Conservation (phyloP, 2,329 filamentous ascomycete genomes). For the Neonectria sp. region DNA sequence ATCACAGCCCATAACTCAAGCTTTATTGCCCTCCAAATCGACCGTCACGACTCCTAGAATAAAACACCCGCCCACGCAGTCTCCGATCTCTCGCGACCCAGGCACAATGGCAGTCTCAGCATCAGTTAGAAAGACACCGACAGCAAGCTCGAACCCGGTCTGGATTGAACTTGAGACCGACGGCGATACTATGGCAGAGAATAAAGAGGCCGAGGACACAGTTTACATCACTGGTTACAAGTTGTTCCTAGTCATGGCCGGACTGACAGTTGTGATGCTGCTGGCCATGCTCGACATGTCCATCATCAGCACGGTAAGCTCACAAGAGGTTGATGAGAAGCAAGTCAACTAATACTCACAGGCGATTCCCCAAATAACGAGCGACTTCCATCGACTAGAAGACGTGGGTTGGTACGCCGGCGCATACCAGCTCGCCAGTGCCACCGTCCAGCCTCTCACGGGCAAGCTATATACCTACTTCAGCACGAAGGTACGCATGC, state of each 20-base stretch:
- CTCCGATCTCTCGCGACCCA: no score
- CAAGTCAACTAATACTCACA: conserved; percentile 33
- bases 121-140: no score
- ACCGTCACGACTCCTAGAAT: no score
- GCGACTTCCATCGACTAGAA: conserved; percentile 61
- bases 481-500: conserved; percentile 53
- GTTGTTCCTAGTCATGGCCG: conserved; percentile 49
- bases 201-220: no score
- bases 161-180: no score
- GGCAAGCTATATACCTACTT: conserved; percentile 51
- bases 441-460: conserved; percentile 18
- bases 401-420: conserved; percentile 70
- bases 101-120: no score
- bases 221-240: conserved; percentile 43
- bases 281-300: conserved; percentile 64
- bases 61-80: no score
- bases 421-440: conserved; percentile 60
- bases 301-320: conserved; percentile 63
- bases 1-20: no score
- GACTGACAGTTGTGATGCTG: conserved; percentile 58
- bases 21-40: no score
- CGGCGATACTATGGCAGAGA: no score
- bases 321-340: background rate
- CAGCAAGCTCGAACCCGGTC: no score
- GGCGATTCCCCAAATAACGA: conserved; percentile 64